Base-by-base conservation (phyloP, 345 rosid species). In the Rhizophora apiculata region DNA sequence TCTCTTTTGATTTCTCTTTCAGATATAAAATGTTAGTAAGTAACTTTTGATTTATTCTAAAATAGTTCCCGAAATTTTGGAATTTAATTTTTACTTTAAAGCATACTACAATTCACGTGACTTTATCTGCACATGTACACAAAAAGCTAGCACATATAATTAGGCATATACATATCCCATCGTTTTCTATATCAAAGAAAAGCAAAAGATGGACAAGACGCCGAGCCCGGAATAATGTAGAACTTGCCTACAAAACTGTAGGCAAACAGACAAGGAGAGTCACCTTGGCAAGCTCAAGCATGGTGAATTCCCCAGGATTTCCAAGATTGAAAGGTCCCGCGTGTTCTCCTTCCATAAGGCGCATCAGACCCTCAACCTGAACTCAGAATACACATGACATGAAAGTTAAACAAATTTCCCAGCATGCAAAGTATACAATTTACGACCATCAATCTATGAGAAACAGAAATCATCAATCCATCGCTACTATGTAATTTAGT, bases 221-320 rank as follows among this genome's bases (percentile, higher is more conserved):
- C 21, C 15, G 58, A 54, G 26, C 29, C 27, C 26, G 22, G 27
- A 54, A 24, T 54, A 20, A 20, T 34, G 11, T 0, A 54, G 26
- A 54, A 8, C 58, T 20, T 20, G 13, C 0, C 13, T 20, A 54
- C 58, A 8, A 7, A 6, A 39, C 2, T 39, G 46, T 9, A 10
- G 16, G 24, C 29, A 21, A 27, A 20, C 8, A 34, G 71, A 36
- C 9, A 8, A 54, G 60, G 3, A 16, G 26, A 32, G 64, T 10
- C 18, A 93, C 98, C 96, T 92, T 72, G 16, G 99, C 99, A 3
- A 95, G 98, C 74, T 92, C 98, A 67, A 95, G 92, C 99, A 95
- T 92, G 76, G 98, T 94, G 82, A 94, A 94, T 88, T 95, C 97
- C 60, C 99, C 99, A 0, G 98, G 98, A 78, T 94, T 94, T 48